phyloP scores from a whole-genome alignment of 2,329 filamentous ascomycete species.

The Colletotrichum navitas region DNA sequence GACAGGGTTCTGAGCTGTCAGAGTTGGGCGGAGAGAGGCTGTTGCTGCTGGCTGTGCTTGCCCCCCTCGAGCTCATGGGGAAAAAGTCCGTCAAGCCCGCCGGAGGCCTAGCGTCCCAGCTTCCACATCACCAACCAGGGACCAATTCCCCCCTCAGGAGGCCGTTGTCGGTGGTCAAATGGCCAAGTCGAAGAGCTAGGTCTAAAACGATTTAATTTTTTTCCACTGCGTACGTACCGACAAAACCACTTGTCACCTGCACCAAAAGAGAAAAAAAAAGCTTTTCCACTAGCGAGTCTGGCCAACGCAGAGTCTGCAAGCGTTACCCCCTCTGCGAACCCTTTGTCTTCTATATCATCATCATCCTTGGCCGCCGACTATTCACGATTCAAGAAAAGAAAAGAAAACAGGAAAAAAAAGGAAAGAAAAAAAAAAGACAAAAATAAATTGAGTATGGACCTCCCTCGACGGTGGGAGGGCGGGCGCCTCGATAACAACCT shows the following conservation, averaged over 20 bases:
- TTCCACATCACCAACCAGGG: neutral
- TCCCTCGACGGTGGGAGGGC: neutral
- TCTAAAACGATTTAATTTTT: neutral
- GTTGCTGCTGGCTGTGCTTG: neutral
- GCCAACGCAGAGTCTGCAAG: no score
- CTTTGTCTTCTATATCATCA: neutral
- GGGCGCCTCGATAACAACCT: conserved; percentile 12
- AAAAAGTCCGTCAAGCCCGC: neutral
- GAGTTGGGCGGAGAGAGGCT: neutral
- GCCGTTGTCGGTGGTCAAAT: neutral
- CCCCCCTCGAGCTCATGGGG: conserved; percentile 11
- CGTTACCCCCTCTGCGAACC: neutral
- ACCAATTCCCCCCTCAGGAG: conserved; percentile 1
- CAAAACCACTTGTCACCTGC: neutral
- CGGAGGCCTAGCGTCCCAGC: conserved; percentile 16
- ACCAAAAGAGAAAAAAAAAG: no score
- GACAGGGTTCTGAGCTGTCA: conserved; percentile 37
- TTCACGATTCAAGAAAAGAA: conserved; percentile 1
- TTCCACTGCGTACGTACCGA: neutral
- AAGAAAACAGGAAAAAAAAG: no score
- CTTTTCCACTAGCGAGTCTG: neutral
- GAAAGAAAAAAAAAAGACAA: neutral
- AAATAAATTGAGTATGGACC: neutral
- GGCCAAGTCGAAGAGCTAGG: conserved; percentile 10
- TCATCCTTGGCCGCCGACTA: conserved; percentile 2